These are phyloP conservation scores for Endoconidiophora polonica DNA, from an alignment of 2,329 filamentous ascomycete species.

Conservation along the genomic window DNA sequence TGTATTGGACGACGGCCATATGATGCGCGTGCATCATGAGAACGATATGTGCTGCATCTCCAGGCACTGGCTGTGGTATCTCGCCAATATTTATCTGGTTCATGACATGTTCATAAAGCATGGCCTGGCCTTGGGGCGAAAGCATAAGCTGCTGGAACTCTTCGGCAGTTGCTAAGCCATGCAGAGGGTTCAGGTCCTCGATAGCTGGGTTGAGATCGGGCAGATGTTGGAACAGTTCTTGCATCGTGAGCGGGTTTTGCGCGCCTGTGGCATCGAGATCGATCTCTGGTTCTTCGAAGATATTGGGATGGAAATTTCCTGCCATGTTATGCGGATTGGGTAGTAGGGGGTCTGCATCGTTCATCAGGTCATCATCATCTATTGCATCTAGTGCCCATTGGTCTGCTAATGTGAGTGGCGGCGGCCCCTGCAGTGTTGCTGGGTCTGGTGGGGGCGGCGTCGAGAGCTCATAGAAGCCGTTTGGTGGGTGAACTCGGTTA, in stretches of 20 bases:
- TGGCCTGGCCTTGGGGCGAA: background rate
- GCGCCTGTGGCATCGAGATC: too few relatives aligned
- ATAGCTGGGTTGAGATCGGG: too few relatives aligned
- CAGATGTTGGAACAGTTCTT: too few relatives aligned
- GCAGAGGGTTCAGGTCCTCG: background rate
- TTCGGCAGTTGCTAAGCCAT: background rate
- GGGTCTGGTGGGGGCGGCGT: background rate
- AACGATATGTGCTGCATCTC: background rate
- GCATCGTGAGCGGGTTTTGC: too few relatives aligned
- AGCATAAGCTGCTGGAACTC: background rate
- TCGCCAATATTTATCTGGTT: background rate
- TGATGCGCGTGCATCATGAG: too few relatives aligned
- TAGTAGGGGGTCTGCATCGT: background rate
- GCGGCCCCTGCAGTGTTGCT: background rate
- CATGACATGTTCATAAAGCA: constrained; percentile 1
- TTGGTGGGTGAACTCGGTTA: background rate
- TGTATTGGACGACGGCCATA: too few relatives aligned
- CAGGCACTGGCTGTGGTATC: background rate
- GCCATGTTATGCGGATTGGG: background rate
- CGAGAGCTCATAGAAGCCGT: background rate
- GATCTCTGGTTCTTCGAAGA: too few relatives aligned
- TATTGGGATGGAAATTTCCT: too few relatives aligned
- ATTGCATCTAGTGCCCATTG: background rate
- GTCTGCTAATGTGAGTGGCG: background rate
- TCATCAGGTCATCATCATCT: constrained; percentile 2